These are phyloP conservation scores for Annulohypoxylon bovei DNA, from an alignment of 495 filamentous ascomycete genomes.

Conservation along the genomic window DNA sequence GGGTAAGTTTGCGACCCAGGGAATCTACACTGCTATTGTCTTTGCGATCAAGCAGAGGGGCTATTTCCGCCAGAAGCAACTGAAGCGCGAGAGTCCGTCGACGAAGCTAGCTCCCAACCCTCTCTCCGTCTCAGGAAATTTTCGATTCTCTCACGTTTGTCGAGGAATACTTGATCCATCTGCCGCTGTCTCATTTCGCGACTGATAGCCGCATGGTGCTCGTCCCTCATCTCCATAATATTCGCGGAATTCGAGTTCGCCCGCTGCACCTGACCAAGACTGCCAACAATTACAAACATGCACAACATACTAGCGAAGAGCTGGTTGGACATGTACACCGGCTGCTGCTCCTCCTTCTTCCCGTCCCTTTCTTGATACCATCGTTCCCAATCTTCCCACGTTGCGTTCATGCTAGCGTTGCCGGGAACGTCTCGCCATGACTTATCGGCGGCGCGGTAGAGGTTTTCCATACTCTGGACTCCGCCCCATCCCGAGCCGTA, in stretches of 20 bases:
- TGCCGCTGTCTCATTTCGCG: conserved; percentile 68
- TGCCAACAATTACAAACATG: conserved; percentile 70
- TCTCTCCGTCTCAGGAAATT: conserved; percentile 78
- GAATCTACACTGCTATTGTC: not conserved
- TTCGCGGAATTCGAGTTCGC: conserved; percentile 65
- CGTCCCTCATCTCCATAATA: conserved; percentile 69
- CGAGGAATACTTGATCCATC: conserved; percentile 58
- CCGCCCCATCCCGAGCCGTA: conserved; percentile 82
- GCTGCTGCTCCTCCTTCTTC: conserved; percentile 57
- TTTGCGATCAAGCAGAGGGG: not conserved
- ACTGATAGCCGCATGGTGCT: conserved; percentile 69
- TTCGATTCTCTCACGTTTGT: conserved; percentile 72
- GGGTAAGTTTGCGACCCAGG: not conserved
- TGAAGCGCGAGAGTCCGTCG: not conserved
- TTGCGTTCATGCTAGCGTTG: conserved; percentile 82
- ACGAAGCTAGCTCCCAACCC: conserved; percentile 32
- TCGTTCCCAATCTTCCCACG: conserved; percentile 98
- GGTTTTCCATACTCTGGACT: conserved; percentile 50
- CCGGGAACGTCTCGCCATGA: conserved; percentile 61
- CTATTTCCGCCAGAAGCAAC: conserved; percentile 20
- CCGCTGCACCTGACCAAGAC: conserved; percentile 72
- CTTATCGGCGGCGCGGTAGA: conserved; percentile 51
- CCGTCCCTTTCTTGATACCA: conserved; percentile 72
- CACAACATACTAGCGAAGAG: conserved; percentile 77
- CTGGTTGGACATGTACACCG: conserved; percentile 76